Percentiles rank a stretch among this genome's conserved stretches.
These are phyloP conservation scores for Themeda triandra DNA, from an alignment of 176 grass and related monocot genomes.

Conservation along the genomic window DNA sequence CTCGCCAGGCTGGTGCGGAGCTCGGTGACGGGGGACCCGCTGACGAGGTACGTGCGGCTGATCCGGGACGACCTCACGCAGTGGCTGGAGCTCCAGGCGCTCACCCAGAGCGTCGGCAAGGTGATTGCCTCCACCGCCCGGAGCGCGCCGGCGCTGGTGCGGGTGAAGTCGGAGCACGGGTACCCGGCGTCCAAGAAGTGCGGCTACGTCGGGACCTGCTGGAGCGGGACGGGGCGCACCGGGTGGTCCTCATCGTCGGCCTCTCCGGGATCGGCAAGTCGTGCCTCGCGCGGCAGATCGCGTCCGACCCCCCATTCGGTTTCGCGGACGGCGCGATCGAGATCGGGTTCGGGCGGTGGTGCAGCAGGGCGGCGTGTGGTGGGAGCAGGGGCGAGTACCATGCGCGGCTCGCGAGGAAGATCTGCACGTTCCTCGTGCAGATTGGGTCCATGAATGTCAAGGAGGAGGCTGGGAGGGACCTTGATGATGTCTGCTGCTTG, in stretches of 20 bases:
- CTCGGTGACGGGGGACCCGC: constrained; percentile 56
- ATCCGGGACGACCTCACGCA: constrained; percentile 71
- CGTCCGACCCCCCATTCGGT: constrained; percentile 36
- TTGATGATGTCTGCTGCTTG: constrained; percentile 70
- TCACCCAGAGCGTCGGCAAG: constrained; percentile 36
- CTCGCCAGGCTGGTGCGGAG: constrained; percentile 57
- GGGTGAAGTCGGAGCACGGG: constrained; percentile 48
- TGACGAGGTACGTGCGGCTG: constrained; percentile 46
- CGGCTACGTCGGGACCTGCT: constrained; percentile 41
- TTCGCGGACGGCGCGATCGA: constrained; percentile 60
- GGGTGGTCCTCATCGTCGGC: constrained; percentile 65
- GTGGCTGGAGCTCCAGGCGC: constrained; percentile 70
- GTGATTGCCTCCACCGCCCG: constrained; percentile 39
- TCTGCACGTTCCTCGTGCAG: constrained; percentile 62
- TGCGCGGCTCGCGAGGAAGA: constrained; percentile 49
- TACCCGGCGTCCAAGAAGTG: constrained; percentile 62
- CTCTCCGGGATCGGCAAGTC: constrained; percentile 75
- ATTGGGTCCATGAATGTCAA: constrained; percentile 44
- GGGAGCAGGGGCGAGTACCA: constrained; percentile 59
- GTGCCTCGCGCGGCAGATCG: constrained; percentile 60
- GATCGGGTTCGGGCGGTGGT: constrained; percentile 61
- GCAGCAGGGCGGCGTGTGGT: constrained; percentile 56
- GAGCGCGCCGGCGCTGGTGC: constrained; percentile 35
- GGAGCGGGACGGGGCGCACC: constrained; percentile 36
- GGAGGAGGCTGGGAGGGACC: constrained; percentile 43